These are phyloP conservation scores for Aspergillus sergii DNA, from an alignment of 2,329 filamentous ascomycete genomes.

Conservation along the genomic window DNA sequence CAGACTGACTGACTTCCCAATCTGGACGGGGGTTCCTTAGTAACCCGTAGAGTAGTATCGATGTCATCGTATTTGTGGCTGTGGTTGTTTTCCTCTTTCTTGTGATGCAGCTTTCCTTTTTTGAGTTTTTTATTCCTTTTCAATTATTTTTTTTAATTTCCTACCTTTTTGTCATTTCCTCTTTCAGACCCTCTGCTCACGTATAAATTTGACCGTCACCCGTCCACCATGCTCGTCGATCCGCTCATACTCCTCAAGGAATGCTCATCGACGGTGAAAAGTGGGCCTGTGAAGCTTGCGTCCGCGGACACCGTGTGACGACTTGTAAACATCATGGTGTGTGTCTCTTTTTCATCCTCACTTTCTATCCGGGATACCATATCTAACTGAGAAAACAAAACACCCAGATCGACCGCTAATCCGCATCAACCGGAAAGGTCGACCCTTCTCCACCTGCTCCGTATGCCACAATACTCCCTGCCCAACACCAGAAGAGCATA, in stretches of 20 bases:
- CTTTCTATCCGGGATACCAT: too few relatives aligned
- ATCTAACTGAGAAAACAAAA: too few relatives aligned
- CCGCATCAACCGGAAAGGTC: constrained; percentile 95
- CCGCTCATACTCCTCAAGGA: constrained; percentile 21
- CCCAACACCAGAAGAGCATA: constrained; percentile 86
- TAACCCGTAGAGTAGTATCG: not conserved
- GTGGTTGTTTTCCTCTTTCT: constrained; percentile 10
- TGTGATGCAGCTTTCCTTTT: not conserved
- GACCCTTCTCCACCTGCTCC: constrained; percentile 91
- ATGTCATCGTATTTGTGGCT: constrained; percentile 3
- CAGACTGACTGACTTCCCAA: not conserved
- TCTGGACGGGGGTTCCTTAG: not conserved
- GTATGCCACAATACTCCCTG: constrained; percentile 84
- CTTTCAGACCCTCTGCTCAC: constrained; percentile 11
- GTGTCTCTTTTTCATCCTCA: not conserved
- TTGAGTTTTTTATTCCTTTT: constrained; percentile 1
- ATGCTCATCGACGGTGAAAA: constrained; percentile 94
- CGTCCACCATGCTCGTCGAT: constrained; percentile 4
- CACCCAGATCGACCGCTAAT: constrained; percentile 78
- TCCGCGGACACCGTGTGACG: constrained; percentile 94
- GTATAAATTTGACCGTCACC: constrained; percentile 22
- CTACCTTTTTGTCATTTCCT: constrained; percentile 15
- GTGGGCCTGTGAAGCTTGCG: constrained; percentile 94
- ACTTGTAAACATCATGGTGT: constrained; percentile 91
- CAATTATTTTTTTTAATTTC: constrained; percentile 11